Evolutionary conservation across 768 basidiomycete species (phyloP).

Genomic region (Mycena galericulata): DNA sequence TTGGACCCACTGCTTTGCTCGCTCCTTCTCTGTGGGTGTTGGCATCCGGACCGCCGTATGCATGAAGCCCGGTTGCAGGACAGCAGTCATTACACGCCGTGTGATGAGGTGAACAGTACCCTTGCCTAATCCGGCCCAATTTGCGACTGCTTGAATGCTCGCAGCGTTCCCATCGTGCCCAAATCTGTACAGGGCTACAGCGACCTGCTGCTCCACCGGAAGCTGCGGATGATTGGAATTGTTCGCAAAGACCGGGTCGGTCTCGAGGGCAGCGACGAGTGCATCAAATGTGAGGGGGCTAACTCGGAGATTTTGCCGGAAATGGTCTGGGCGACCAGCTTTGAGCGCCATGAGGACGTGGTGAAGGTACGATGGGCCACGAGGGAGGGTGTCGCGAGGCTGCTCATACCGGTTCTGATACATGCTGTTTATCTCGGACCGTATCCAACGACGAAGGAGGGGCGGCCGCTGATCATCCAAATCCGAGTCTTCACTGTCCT

Average conservation of each 20-base stretch:
- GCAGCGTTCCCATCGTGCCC: slow-evolving; percentile 55
- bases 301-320: too few species aligned
- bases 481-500: neutral
- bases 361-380: slow-evolving; percentile 20
- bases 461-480: neutral
- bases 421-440: slow-evolving; percentile 6
- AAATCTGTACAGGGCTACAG: slow-evolving; percentile 53
- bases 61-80: slow-evolving; percentile 42
- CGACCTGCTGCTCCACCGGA: slow-evolving; percentile 47
- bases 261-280: too few species aligned
- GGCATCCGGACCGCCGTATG: slow-evolving; percentile 42
- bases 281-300: too few species aligned
- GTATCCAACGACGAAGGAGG: neutral
- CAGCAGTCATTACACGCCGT: slow-evolving; percentile 44
- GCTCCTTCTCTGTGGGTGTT: slow-evolving; percentile 47
- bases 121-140: slow-evolving; percentile 51
- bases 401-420: slow-evolving; percentile 19
- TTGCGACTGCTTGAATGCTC: slow-evolving; percentile 43
- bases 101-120: slow-evolving; percentile 43
- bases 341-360: too few species aligned
- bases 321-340: too few species aligned
- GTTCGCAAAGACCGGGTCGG: too few species aligned
- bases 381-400: slow-evolving; percentile 23
- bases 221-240: too few species aligned
- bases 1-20: too few species aligned